Base-by-base conservation (phyloP, 495 filamentous ascomycete species). In the Penicillium waksmanii region DNA sequence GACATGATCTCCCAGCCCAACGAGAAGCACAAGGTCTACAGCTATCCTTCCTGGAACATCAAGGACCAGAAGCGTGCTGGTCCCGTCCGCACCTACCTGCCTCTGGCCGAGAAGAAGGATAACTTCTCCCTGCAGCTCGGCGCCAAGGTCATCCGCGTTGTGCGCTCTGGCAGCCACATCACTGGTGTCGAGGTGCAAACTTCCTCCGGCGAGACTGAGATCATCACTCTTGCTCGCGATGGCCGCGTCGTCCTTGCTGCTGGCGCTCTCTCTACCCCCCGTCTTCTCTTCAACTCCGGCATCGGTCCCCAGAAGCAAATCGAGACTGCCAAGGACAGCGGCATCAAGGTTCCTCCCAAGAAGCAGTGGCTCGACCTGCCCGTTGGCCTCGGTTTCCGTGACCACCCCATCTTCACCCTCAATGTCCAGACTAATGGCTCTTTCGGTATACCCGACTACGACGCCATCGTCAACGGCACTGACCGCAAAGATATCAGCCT, bases 21-120 rank as follows among this genome's bases (percentile, higher is more conserved):
- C 49, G 59, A 79, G 65, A 93, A 93, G 79, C 85, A 90, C 73
- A 75, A 82, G 61, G 86, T 83, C 31, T 92, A 79, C 63, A 75
- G 84, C 49, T 82, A 87, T 68, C 81, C 86, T n/a, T 78, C 87
- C 10, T 90, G 84, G 73, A 92, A 91, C 83, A 89, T 84, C 73
- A 72, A 76, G 21, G 73, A 84, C 53, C 87, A 85, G 44, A 79
- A 89, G 73, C 82, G 90, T 56, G 86, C 85, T 36, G 90, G 90
- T 11, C 90, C 89, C 48, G 74, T 91, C 64, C 85, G 84, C 8
- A 92, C 89, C 4, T 93, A 93, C 70, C 83, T 93, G 9, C 82
- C 85, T 34, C 81, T 78, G 33, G 88, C 89, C 25, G 77, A 80
- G 63, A 73, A 69, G 36, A 77, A 84, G 54, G 68, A 68, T 27